Percentiles rank a stretch among this genome's conserved stretches.
These are phyloP conservation scores for Colletotrichum theobromicola DNA, from an alignment of 2,329 filamentous ascomycete genomes.

Conservation along the genomic window DNA sequence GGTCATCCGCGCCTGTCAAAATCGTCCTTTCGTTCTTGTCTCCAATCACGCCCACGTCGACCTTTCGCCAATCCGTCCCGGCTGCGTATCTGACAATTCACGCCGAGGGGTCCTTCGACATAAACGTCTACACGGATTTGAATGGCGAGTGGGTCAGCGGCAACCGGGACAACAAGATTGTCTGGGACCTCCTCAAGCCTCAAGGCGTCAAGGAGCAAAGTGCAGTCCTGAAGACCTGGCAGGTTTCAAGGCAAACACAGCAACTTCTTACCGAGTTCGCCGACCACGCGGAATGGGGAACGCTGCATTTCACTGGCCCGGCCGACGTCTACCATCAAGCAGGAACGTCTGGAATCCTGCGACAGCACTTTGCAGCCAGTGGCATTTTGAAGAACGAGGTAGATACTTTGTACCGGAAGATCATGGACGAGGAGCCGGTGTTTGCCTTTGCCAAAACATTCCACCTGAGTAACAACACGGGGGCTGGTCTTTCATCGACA, in stretches of 20 bases:
- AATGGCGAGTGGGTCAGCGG: slow-evolving; percentile 86
- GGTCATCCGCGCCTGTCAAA: slow-evolving; percentile 32
- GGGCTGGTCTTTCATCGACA: slow-evolving; percentile 26
- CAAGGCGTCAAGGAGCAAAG: slow-evolving; percentile 35
- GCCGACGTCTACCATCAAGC: slow-evolving; percentile 71
- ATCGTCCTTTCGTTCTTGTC: slow-evolving; percentile 67
- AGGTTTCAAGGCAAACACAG: slow-evolving; percentile 63
- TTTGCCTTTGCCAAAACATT: slow-evolving; percentile 80
- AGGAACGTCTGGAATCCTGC: slow-evolving; percentile 69
- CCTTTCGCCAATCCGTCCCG: slow-evolving; percentile 80
- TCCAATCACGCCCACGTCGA: slow-evolving; percentile 82
- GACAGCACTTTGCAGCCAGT: slow-evolving; percentile 72
- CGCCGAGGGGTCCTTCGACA: slow-evolving; percentile 69
- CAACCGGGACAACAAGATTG: slow-evolving; percentile 69
- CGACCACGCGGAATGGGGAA: slow-evolving; percentile 86
- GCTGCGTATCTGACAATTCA: slow-evolving; percentile 78
- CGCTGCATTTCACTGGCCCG: slow-evolving; percentile 77
- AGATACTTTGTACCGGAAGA: slow-evolving; percentile 69
- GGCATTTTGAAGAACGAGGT: slow-evolving; percentile 70
- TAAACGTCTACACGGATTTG: slow-evolving; percentile 70
- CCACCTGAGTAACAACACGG: slow-evolving; percentile 42
- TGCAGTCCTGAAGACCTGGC: slow-evolving; percentile 68
- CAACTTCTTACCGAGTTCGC: slow-evolving; percentile 75
- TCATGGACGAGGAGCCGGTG: slow-evolving; percentile 80
- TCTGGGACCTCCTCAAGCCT: slow-evolving; percentile 67